A percentile compares a stretch with the other conserved stretches of the same genome.
phyloP scores from a whole-genome alignment of 2,329 filamentous ascomycete species.

The Exophiala aquamarina region DNA sequence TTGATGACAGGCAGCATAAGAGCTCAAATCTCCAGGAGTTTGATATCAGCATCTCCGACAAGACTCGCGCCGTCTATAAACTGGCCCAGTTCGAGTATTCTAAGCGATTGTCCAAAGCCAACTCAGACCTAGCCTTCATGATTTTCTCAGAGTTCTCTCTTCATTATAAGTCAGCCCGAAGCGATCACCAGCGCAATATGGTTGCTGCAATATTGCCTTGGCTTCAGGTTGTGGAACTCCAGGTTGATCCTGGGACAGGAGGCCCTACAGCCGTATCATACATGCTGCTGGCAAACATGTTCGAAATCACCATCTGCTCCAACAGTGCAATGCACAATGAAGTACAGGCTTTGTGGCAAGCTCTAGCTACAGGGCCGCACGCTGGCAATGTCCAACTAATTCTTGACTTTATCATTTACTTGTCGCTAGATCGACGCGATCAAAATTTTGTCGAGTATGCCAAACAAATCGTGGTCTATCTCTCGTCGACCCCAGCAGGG shows the following conservation, averaged over 20 bases:
- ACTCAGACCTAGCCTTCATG: constrained; percentile 84
- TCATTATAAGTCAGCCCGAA: constrained; percentile 84
- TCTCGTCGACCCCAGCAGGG: constrained; percentile 81
- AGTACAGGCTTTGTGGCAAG: constrained; percentile 96
- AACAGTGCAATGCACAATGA: constrained; percentile 89
- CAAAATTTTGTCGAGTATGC: constrained; percentile 98
- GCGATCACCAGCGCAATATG: constrained; percentile 85
- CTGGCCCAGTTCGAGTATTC: constrained; percentile 96
- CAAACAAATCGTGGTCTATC: constrained; percentile 95
- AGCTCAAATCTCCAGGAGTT: constrained; percentile 94
- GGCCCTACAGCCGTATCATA: constrained; percentile 90
- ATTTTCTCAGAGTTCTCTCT: constrained; percentile 94
- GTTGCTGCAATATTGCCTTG: constrained; percentile 92
- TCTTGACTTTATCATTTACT: constrained; percentile 90
- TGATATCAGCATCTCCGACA: constrained; percentile 97
- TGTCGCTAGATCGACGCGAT: constrained; percentile 90
- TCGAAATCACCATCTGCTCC: constrained; percentile 94
- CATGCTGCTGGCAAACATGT: constrained; percentile 88
- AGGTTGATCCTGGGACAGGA: constrained; percentile 79
- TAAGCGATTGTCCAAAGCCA: constrained; percentile 81
- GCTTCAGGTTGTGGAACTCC: constrained; percentile 92
- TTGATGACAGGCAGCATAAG: constrained; percentile 80
- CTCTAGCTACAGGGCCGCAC: constrained; percentile 87
- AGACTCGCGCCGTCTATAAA: constrained; percentile 97
- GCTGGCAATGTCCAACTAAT: constrained; percentile 92